Conservation (phyloP, 2,329 filamentous ascomycete species). For the Ophiostoma ips region DNA sequence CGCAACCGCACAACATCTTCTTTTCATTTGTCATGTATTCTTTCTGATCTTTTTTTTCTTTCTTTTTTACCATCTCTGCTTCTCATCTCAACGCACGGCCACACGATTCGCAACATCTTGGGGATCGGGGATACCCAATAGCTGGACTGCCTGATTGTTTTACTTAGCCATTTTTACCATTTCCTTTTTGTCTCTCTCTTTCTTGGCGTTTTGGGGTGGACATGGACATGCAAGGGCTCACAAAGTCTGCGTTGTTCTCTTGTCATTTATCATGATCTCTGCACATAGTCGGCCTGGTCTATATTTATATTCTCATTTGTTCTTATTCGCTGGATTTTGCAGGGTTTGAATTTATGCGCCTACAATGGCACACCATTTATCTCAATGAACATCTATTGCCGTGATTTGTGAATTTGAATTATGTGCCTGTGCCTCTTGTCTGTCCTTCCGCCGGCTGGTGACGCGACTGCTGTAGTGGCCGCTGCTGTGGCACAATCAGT, state of each 20-base stretch:
- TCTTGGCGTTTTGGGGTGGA: not conserved
- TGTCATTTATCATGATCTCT: not conserved
- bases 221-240: not conserved
- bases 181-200: not conserved
- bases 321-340: too few relatives aligned
- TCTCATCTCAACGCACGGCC: not conserved
- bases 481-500: too few relatives aligned
- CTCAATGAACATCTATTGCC: too few relatives aligned
- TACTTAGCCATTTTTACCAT: not conserved
- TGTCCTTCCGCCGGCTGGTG: too few relatives aligned
- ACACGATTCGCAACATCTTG: not conserved
- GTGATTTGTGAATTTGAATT: too few relatives aligned
- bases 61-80: not conserved
- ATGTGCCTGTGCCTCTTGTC: too few relatives aligned
- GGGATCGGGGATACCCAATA: not conserved
- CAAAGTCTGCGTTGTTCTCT: too few relatives aligned
- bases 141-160: not conserved
- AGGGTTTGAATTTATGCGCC: too few relatives aligned
- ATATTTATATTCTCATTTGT: too few relatives aligned
- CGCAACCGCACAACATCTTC: not conserved
- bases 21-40: not conserved
- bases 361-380: too few relatives aligned
- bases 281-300: not conserved
- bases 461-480: too few relatives aligned
- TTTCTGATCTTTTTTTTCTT: not conserved